phyloP scores from a whole-genome alignment of 768 basidiomycete species.

The Amanita subjunquillea region DNA sequence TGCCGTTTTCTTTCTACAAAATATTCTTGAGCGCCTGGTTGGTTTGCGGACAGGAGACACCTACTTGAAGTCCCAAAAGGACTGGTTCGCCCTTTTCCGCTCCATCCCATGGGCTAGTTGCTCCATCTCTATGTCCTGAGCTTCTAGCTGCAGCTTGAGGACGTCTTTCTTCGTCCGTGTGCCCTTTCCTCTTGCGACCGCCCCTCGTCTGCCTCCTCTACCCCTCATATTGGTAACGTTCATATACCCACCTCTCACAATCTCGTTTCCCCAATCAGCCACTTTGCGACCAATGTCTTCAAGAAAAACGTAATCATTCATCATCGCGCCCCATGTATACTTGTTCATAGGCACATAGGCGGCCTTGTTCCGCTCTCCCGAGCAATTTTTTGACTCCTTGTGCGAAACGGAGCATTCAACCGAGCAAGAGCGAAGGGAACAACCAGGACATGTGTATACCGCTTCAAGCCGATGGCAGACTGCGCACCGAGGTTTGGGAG shows the following conservation, averaged over 20 bases:
- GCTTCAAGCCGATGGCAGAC: slow-evolving; percentile 37
- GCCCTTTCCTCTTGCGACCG: slow-evolving; percentile 9
- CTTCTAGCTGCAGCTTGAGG: slow-evolving; percentile 58
- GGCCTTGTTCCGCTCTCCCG: slow-evolving; percentile 63
- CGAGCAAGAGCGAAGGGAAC: slow-evolving; percentile 64
- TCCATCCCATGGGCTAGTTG: slow-evolving; percentile 80
- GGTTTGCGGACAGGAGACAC: slow-evolving; percentile 5
- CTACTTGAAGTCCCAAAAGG: slow-evolving; percentile 75
- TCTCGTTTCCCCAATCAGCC: slow-evolving; percentile 64
- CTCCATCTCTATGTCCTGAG: slow-evolving; percentile 63
- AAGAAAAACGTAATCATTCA: slow-evolving; percentile 81
- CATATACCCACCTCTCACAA: slow-evolving; percentile 49
- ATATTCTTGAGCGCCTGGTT: slow-evolving; percentile 4
- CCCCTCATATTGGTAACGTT: slow-evolving; percentile 12
- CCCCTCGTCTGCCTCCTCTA: slow-evolving; percentile 18
- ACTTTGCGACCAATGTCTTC: slow-evolving; percentile 75
- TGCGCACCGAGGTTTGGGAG: slow-evolving; percentile 26
- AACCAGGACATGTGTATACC: slow-evolving; percentile 77
- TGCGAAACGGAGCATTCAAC: slow-evolving; percentile 57
- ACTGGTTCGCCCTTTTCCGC: slow-evolving; percentile 65
- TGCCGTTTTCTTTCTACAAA: slow-evolving; percentile 50
- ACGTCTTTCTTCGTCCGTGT: slow-evolving; percentile 50
- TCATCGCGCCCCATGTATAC: slow-evolving; percentile 80
- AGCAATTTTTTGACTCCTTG: slow-evolving; percentile 52
- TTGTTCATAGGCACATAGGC: slow-evolving; percentile 73